A percentile compares a stretch with the other conserved stretches of the same genome.
phyloP scores from a whole-genome alignment of 306 rosid genomes.

The Cyclanthera cordifolia region DNA sequence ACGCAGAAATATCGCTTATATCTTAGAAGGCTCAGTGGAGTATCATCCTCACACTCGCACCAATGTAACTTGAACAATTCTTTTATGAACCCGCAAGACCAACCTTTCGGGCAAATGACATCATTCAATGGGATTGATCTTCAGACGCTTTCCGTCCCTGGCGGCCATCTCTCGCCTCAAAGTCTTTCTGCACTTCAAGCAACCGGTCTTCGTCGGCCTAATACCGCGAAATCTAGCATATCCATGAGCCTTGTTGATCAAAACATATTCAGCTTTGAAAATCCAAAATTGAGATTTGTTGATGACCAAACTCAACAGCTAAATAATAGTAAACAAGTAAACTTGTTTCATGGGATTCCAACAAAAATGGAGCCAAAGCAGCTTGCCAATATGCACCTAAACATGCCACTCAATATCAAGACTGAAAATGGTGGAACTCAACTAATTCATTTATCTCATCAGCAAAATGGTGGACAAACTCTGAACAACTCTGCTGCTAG shows the following conservation, averaged over 20 bases:
- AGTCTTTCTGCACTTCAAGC: slow-evolving; percentile 93
- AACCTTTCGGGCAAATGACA: slow-evolving; percentile 62
- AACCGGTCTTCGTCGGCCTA: slow-evolving; percentile 62
- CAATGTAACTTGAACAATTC: slow-evolving; percentile 51
- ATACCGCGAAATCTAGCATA: slow-evolving; percentile 41
- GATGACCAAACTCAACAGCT: slow-evolving; percentile 72
- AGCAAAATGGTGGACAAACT: slow-evolving; percentile 60
- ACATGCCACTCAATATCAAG: slow-evolving; percentile 51
- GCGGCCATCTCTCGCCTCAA: slow-evolving; percentile 79
- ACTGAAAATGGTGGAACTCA: slow-evolving; percentile 37
- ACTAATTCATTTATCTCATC: slow-evolving; percentile 23
- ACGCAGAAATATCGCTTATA: slow-evolving; percentile 86
- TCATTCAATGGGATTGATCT: slow-evolving; percentile 77
- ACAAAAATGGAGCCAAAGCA: slow-evolving; percentile 91
- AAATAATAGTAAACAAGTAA: slow-evolving; percentile 43
- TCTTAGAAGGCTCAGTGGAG: slow-evolving; percentile 86
- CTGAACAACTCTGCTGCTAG: slow-evolving; percentile 36
- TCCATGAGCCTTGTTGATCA: slow-evolving; percentile 71
- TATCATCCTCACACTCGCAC: slow-evolving; percentile 39
- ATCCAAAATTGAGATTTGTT: slow-evolving; percentile 71
- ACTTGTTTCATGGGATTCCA: slow-evolving; percentile 83
- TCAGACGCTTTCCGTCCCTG: slow-evolving; percentile 60
- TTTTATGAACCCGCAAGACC: slow-evolving; percentile 59
- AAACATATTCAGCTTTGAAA: slow-evolving; percentile 90
- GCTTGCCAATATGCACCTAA: slow-evolving; percentile 68